Evolutionary conservation across 805 yeast species (phyloP).

Genomic region (Lipomyces orientalis): DNA sequence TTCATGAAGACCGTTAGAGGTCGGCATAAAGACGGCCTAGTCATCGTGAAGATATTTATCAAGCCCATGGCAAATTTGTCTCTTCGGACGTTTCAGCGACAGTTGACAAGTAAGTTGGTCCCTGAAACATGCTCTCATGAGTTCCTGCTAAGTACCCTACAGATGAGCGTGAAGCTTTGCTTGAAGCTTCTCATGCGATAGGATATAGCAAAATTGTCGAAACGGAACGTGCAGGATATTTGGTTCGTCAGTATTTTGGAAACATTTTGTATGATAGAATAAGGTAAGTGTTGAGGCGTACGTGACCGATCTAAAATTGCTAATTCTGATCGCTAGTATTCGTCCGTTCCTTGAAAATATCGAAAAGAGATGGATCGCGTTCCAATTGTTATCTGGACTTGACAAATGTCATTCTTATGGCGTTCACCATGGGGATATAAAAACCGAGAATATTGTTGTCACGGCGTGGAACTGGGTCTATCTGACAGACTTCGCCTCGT

Average conservation of each 20-base stretch:
- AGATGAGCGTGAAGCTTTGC: constrained; percentile 50
- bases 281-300: constrained; percentile 40
- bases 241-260: constrained; percentile 79
- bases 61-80: constrained; percentile 57
- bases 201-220: constrained; percentile 79
- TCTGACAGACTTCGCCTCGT: constrained; percentile 80
- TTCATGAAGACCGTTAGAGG: constrained; percentile 88
- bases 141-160: constrained; percentile 38
- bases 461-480: constrained; percentile 89
- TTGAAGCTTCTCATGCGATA: constrained; percentile 64
- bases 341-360: constrained; percentile 83
- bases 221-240: constrained; percentile 89
- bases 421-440: constrained; percentile 87
- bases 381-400: constrained; percentile 73
- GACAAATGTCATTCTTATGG: constrained; percentile 64
- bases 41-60: constrained; percentile 80
- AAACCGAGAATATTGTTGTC: constrained; percentile 84
- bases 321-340: constrained; percentile 53
- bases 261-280: constrained; percentile 87
- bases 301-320: not conserved
- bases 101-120: constrained; percentile 31
- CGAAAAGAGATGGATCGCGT: constrained; percentile 84
- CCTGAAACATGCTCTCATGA: constrained; percentile 5
- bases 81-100: constrained; percentile 25
- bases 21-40: constrained; percentile 70